Conservation (phyloP, 192 early-diverging fungal species). For the Piromyces finnis region DNA sequence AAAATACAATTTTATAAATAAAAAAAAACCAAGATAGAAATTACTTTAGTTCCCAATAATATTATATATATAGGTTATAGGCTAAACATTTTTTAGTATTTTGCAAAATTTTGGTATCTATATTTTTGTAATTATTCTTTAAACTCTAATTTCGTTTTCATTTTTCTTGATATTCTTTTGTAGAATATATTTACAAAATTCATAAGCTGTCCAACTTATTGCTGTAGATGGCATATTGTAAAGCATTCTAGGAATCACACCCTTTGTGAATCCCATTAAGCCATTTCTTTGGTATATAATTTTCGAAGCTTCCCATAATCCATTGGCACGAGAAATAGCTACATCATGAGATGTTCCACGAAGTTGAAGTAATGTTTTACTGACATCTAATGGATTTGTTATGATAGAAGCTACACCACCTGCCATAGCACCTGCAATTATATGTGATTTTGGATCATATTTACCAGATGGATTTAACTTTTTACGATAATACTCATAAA, state of each 20-base stretch:
- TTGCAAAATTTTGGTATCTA: too few species aligned
- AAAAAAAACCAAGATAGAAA: too few species aligned
- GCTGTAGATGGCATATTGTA: constrained; percentile 85
- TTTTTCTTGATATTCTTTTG: neutral
- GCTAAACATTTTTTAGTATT: too few species aligned
- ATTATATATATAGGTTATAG: too few species aligned
- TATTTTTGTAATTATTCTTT: too few species aligned
- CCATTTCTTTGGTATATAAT: constrained; percentile 69
- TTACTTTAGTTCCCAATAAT: too few species aligned
- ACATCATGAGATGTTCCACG: constrained; percentile 56
- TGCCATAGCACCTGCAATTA: constrained; percentile 68
- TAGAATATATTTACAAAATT: neutral
- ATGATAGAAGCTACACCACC: constrained; percentile 70
- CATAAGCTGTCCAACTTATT: constrained; percentile 60
- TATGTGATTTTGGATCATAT: constrained; percentile 78
- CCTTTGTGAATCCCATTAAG: constrained; percentile 55
- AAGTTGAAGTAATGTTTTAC: constrained; percentile 90
- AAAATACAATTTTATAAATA: too few species aligned
- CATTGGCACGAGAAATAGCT: constrained; percentile 47
- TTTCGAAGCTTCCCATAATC: constrained; percentile 44
- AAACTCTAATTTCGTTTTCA: neutral
- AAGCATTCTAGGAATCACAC: constrained; percentile 63
- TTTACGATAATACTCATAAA: constrained; percentile 78
- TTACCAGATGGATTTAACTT: constrained; percentile 54
- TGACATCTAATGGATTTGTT: constrained; percentile 91